Evolutionary conservation across 2,329 filamentous ascomycete genomes (phyloP).

Genomic region (Diplodia corticola): DNA sequence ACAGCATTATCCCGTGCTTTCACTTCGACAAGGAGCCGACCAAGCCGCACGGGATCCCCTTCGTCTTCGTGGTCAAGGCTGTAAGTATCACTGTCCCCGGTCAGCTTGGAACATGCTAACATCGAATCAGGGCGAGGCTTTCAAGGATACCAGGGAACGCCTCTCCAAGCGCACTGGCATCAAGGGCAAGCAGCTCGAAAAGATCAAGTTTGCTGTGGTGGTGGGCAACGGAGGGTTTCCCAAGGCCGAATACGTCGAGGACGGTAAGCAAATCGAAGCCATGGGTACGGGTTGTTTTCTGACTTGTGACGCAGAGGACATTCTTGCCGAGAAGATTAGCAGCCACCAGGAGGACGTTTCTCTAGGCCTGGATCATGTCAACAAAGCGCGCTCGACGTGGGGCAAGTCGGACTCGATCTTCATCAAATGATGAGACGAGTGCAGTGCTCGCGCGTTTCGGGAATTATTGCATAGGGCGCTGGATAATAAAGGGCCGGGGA

Average conservation of each 20-base stretch:
- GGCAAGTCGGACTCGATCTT: constrained; percentile 59
- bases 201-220: constrained; percentile 92
- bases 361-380: constrained; percentile 61
- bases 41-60: constrained; percentile 84
- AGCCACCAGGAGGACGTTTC: constrained; percentile 36
- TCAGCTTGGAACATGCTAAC: background rate
- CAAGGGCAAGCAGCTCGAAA: constrained; percentile 97
- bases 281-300: constrained; percentile 19
- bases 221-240: constrained; percentile 63
- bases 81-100: constrained; percentile 54
- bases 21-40: constrained; percentile 90
- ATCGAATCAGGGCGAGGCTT: constrained; percentile 68
- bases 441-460: constrained; percentile 5
- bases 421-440: constrained; percentile 20
- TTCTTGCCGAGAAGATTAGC: constrained; percentile 46
- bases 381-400: constrained; percentile 62
- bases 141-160: constrained; percentile 91
- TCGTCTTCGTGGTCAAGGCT: constrained; percentile 82
- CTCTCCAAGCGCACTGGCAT: constrained; percentile 88
- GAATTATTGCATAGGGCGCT: constrained; percentile 19
- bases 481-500: constrained; percentile 12
- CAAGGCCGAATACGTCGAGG: constrained; percentile 78
- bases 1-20: constrained; percentile 48
- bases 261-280: constrained; percentile 65
- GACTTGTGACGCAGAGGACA: constrained; percentile 41